Base-by-base conservation (phyloP, 192 early-diverging fungal genomes). In the Podila clonocystis region DNA sequence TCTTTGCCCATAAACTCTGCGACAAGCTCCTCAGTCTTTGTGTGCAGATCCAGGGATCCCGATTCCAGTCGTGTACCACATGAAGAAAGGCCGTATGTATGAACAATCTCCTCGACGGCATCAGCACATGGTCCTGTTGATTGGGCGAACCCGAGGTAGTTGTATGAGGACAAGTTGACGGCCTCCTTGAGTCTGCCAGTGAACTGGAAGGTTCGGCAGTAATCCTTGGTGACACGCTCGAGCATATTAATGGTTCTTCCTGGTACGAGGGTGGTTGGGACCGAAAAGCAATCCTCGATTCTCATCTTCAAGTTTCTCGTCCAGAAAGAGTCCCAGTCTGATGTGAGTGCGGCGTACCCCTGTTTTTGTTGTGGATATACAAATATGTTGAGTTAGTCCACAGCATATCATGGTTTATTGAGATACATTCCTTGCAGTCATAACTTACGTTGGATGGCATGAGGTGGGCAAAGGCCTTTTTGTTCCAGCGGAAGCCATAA, bases 71-170 rank as follows among this genome's bases (percentile, higher is more conserved):
- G 88, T 30, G 92, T 70, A 61, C 93, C 91, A 59, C 84, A 88
- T 22, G 88, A 76, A 11, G 89, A 84, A 45, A 96, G 82, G 24
- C 98, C 98, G 75, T 91, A 85, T 67, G 91, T 89, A 17, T 83
- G 74, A 58, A 97, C 86, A 6, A 90, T 82, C 45, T 87, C 83
- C 82, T 98, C 94, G 11, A 98, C 98, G 50, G 91, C 92, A 74
- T 99, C 97, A 0, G 97, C 95, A 68, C 98, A 99, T 9, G 96
- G 96, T 11, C 98, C 98, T 41, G 92, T 83, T 65, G 83, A 90
- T 85, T 98, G 95, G 52, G 95, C 96, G 87, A 99, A 99, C 2
- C 97, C 97, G 63, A 99, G 90, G 76, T 99, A 99, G 82, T 99
- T 99, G 86, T 99, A 99, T n/a, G 95, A 97, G 1, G 95, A 93